Conservation (phyloP, 352 stramenopile species). For the Elongisporangium undulatum region DNA sequence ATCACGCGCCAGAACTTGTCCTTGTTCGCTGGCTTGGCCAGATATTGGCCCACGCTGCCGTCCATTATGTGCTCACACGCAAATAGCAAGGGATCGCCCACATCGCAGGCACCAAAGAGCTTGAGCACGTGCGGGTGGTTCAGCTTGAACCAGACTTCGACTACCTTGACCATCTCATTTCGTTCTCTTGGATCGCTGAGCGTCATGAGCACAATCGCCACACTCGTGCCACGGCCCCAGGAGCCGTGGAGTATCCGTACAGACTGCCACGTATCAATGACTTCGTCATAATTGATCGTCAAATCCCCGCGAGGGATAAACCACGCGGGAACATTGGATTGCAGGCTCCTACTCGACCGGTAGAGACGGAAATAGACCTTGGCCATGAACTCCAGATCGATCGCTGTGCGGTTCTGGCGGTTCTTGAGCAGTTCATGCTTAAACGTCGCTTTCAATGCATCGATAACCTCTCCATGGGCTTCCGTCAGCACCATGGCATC, state of each 20-base stretch:
- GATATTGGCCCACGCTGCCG: neutral
- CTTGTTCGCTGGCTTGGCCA: neutral
- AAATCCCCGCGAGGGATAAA: neutral
- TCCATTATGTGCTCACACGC: neutral
- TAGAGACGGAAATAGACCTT: neutral
- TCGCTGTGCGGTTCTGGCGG: neutral
- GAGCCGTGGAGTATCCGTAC: neutral
- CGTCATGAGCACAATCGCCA: neutral
- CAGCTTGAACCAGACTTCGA: neutral
- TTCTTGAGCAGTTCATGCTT: neutral
- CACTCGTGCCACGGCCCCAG: neutral
- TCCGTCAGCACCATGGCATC: neutral
- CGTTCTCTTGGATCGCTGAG: neutral
- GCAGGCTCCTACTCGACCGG: neutral
- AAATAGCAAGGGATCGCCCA: neutral
- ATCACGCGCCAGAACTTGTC: neutral
- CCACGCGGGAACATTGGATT: neutral
- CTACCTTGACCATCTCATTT: neutral
- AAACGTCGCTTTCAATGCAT: neutral
- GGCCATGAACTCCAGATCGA: neutral
- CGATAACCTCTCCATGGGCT: neutral
- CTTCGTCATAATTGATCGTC: neutral
- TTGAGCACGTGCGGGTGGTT: neutral
- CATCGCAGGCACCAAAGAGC: neutral
- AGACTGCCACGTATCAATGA: neutral